A percentile compares a stretch with the other conserved stretches of the same genome.
phyloP scores from a whole-genome alignment of 192 early-diverging fungal species.

The Tieghemiomyces parasiticus region DNA sequence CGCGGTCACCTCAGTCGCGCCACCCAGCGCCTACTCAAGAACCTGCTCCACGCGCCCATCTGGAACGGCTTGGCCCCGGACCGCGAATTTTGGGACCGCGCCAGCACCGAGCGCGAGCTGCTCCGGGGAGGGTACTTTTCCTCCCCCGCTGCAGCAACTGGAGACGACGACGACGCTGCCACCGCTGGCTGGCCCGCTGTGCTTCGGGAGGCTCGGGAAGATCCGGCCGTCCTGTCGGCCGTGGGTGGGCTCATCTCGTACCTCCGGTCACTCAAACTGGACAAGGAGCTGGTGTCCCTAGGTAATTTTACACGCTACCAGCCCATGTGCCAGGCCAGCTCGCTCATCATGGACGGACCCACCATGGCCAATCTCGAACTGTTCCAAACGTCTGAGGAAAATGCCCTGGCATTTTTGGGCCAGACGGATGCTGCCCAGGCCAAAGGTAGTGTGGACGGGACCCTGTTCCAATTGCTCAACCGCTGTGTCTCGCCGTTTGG shows the following conservation, averaged over 20 bases:
- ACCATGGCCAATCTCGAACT: constrained; percentile 88
- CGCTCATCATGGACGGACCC: constrained; percentile 83
- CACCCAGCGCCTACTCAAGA: constrained; percentile 32
- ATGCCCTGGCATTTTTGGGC: constrained; percentile 15
- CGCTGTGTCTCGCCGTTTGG: constrained; percentile 84
- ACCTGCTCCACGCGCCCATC: constrained; percentile 14
- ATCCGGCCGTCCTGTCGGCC: constrained; percentile 25
- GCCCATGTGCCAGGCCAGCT: constrained; percentile 56
- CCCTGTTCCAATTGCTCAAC: constrained; percentile 73
- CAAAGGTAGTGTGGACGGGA: constrained; percentile 34
- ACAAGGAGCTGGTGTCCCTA: constrained; percentile 68
- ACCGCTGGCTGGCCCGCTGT: constrained; percentile 28
- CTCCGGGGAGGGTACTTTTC: constrained; percentile 21
- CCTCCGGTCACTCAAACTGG: constrained; percentile 76
- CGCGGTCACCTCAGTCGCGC: constrained; percentile 31
- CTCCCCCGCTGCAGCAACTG: constrained; percentile 1
- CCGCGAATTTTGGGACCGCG: constrained; percentile 33
- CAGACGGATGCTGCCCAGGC: not conserved
- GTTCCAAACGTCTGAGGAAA: constrained; percentile 68
- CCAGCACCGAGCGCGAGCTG: constrained; percentile 20
- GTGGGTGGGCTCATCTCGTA: constrained; percentile 77
- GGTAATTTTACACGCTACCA: constrained; percentile 73
- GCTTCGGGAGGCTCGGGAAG: constrained; percentile 22
- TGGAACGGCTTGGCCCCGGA: constrained; percentile 23
- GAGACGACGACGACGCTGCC: constrained; percentile 11